Evolutionary conservation across 208 protist species (phyloP), one percentile per base, ranked within the genome.

Genomic region (Crithidia expoeki): DNA sequence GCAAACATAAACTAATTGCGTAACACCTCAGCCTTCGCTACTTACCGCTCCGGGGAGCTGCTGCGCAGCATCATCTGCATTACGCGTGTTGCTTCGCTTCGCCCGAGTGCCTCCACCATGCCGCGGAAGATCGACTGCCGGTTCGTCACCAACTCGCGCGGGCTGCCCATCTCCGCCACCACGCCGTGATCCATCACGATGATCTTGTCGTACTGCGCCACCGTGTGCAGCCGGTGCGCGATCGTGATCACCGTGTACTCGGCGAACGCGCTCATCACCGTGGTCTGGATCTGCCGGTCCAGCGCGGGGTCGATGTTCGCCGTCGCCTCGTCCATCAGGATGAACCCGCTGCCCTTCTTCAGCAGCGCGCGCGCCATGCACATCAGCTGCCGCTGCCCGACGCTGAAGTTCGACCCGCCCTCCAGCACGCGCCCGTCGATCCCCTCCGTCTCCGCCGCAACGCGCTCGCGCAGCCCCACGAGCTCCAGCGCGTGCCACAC

Each of bases 291-390:
- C 67, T 81, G 61, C 53, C 73, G 72, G 68, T 95, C 87, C 25
- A 89, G 74, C 32, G 53, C 50, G 32, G 73, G 76, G 80, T 95
- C 87, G 47, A 95, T 83, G 74, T 92, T 90, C 60, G 87, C 83
- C 53, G 84, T 92, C 56, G 87, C 85, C 79, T 95, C 90, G 67
- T 93, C 90, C 85, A 95, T 91, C 71, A 95, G 74, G 42, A 93
- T 85, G 75, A 92, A 90, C 44, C 46, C 65, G 62, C 79, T 89
- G 32, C 66, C 69, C 36, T 69, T 65, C 60, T 80, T 81, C 53
- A 90, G 82, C 79, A 92, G 69, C 47, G 86, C 86, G 19, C 86
- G 86, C 52, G 89, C 85, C 46, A 94, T 68, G 65, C 83, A 89
- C 64, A 94, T 71, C 32, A 94, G 76, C 76, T 94, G 86, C 30